These are phyloP conservation scores for Halocafeteria seosinensis DNA, from an alignment of 108 stramenopile species.

Conservation along the genomic window DNA sequence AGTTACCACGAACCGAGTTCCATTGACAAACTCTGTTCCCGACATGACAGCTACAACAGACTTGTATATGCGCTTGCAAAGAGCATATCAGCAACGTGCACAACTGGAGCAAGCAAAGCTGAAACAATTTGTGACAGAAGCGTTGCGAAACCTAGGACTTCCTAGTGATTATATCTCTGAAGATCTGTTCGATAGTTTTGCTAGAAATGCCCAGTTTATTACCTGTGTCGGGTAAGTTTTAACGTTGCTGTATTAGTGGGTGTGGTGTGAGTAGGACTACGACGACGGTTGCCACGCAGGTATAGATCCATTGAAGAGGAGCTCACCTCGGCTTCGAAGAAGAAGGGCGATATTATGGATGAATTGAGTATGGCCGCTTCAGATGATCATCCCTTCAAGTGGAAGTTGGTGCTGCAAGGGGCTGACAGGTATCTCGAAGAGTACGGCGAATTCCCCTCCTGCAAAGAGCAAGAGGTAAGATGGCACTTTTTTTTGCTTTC, in stretches of 20 bases:
- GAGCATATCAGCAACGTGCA: conserved; percentile 50
- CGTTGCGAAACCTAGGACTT: no score
- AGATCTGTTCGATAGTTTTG: no score
- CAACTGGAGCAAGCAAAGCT: no score
- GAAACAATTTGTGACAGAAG: no score
- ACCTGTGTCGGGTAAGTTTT: no score
- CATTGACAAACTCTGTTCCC: conserved; percentile 63
- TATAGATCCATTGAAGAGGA: conserved; percentile 21
- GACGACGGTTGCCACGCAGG: no score
- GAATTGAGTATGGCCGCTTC: background rate
- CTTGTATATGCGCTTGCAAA: conserved; percentile 57
- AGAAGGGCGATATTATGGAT: background rate
- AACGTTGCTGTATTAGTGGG: no score
- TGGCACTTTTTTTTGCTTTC: no score
- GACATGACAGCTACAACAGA: conserved; percentile 75
- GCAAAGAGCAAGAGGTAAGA: background rate
- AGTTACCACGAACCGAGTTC: conserved; percentile 9
- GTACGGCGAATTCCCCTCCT: conserved; percentile 53
- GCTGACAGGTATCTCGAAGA: conserved; percentile 48
- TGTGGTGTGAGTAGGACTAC: no score
- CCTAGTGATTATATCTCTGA: no score
- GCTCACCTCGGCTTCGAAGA: conserved; percentile 23
- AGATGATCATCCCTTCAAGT: conserved; percentile 48
- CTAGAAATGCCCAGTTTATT: no score
- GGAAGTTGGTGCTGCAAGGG: conserved; percentile 61